Conservation (phyloP, 495 filamentous ascomycete genomes). For the Clohesyomyces aquaticus region DNA sequence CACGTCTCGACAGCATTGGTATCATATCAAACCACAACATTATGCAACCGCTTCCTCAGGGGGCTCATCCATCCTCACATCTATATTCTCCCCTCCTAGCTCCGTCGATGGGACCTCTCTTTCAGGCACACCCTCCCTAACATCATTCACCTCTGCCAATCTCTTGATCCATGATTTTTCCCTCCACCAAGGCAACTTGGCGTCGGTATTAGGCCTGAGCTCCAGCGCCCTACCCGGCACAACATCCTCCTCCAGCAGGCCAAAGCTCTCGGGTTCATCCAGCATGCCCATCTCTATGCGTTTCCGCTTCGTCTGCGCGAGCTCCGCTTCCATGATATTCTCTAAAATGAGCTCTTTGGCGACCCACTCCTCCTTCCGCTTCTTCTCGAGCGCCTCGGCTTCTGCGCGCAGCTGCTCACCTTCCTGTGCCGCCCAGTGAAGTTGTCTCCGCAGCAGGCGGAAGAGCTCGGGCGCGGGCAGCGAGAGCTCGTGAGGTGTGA, state of each 20-base stretch:
- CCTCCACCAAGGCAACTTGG: conserved; percentile 42
- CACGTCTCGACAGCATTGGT: too few relatives aligned
- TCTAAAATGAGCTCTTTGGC: conserved; percentile 76
- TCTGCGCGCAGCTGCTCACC: conserved; percentile 63
- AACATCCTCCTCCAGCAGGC: conserved; percentile 38
- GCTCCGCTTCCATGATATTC: conserved; percentile 62
- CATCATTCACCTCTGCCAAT: not conserved
- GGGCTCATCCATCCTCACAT: not conserved
- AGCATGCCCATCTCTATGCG: conserved; percentile 44
- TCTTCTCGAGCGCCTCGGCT: conserved; percentile 62
- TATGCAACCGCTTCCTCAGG: not conserved
- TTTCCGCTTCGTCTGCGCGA: conserved; percentile 41
- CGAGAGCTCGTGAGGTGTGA: conserved; percentile 71
- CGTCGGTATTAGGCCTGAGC: conserved; percentile 12
- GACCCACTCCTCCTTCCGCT: conserved; percentile 76
- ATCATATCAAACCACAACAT: not conserved
- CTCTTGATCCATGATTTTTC: conserved; percentile 16
- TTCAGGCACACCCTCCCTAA: conserved; percentile 4
- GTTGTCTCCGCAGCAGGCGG: conserved; percentile 72
- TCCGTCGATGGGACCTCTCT: conserved; percentile 3
- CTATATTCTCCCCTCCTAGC: not conserved
- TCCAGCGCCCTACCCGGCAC: conserved; percentile 22
- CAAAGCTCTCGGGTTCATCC: conserved; percentile 44
- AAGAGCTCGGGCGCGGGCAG: conserved; percentile 72
- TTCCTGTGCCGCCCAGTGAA: conserved; percentile 81